Percentiles rank a stretch among this genome's conserved stretches.
phyloP scores from a whole-genome alignment of 2,329 filamentous ascomycete species.

The Trichoderma sp. region DNA sequence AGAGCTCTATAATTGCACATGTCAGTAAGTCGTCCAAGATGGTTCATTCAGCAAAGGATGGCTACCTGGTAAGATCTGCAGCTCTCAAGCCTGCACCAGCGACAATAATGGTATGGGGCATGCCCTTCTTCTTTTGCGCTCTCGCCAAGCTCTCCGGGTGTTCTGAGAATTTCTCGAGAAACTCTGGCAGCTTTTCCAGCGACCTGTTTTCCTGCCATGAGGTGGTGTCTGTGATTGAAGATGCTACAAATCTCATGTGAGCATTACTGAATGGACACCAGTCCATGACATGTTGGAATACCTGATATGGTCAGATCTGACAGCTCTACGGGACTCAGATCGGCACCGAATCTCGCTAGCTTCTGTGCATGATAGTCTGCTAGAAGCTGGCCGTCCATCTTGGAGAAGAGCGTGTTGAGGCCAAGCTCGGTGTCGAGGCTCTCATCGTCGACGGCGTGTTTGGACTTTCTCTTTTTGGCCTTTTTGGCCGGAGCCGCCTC shows the following conservation, averaged over 20 bases:
- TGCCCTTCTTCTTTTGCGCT: constrained; percentile 65
- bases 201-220: constrained; percentile 65
- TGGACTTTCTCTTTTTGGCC: constrained; percentile 56
- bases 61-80: constrained; percentile 73
- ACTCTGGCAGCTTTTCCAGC: constrained; percentile 71
- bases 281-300: constrained; percentile 38
- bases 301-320: constrained; percentile 78
- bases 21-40: constrained; percentile 14
- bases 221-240: constrained; percentile 75
- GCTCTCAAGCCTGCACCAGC: constrained; percentile 80
- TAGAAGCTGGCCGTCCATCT: constrained; percentile 78
- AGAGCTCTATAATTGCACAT: constrained; percentile 51
- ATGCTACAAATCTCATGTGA: constrained; percentile 48
- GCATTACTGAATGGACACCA: not conserved
- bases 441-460: constrained; percentile 49
- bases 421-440: constrained; percentile 66
- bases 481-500: constrained; percentile 43
- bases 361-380: constrained; percentile 83
- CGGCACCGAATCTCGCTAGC: constrained; percentile 71
- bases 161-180: constrained; percentile 66
- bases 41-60: constrained; percentile 16
- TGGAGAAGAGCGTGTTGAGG: constrained; percentile 75
- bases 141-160: constrained; percentile 59
- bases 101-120: constrained; percentile 86
- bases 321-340: constrained; percentile 79